phyloP scores from a whole-genome alignment of 2,329 filamentous ascomycete genomes.

The Bipolaris gigantea region DNA sequence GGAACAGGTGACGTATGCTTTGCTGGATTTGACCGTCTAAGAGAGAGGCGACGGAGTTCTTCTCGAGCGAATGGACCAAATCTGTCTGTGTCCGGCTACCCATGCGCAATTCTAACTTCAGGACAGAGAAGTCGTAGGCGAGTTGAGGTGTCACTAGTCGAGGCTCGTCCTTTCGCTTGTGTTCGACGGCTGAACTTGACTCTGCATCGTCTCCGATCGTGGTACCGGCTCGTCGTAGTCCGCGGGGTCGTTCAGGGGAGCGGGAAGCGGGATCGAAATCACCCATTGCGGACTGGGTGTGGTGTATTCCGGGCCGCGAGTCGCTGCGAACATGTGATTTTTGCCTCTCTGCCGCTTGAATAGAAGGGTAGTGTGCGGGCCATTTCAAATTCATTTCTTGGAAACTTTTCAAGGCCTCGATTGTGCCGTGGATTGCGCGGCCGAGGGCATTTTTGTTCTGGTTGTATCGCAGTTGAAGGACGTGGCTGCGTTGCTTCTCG shows the following conservation, averaged over 20 bases:
- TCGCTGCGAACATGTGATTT: conserved; percentile 49
- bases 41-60: conserved; percentile 83
- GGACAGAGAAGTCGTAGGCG: conserved; percentile 90
- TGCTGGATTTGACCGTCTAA: conserved; percentile 93
- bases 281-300: conserved; percentile 63
- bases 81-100: conserved; percentile 84
- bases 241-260: conserved; percentile 52
- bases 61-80: conserved; percentile 91
- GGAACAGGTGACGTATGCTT: conserved; percentile 85
- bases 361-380: conserved; percentile 93
- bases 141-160: conserved; percentile 89
- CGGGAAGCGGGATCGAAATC: conserved; percentile 49
- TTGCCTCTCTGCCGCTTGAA: conserved; percentile 57
- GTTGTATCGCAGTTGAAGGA: conserved; percentile 94
- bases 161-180: conserved; percentile 67
- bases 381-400: conserved; percentile 88
- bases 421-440: conserved; percentile 81
- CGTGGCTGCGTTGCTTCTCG: conserved; percentile 72
- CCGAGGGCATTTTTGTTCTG: conserved; percentile 85
- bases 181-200: conserved; percentile 71
- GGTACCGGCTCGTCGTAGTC: conserved; percentile 71
- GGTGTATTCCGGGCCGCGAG: conserved; percentile 63
- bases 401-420: conserved; percentile 79
- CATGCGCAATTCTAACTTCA: conserved; percentile 93
- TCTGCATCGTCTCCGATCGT: conserved; percentile 65